Evolutionary conservation across 305 asterid species (phyloP).

Genomic region (Fraxinus xanthoxyloides): DNA sequence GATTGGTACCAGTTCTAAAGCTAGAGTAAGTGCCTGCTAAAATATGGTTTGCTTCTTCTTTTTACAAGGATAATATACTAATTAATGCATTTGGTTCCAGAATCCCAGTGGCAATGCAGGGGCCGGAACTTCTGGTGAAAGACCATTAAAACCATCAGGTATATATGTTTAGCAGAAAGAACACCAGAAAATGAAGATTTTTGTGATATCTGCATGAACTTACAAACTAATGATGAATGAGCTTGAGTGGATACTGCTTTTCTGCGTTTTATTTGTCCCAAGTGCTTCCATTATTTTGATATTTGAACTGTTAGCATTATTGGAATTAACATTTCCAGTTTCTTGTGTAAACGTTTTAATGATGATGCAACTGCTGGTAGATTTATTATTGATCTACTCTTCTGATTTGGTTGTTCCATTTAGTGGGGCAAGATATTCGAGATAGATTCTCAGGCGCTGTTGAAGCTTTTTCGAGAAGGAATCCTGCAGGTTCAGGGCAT

Average conservation of each 20-base stretch:
- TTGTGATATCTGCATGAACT: not conserved
- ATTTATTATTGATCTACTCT: constrained; percentile 11
- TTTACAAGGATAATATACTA: constrained; percentile 5
- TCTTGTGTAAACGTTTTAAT: not conserved
- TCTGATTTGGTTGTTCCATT: constrained; percentile 18
- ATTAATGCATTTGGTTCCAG: constrained; percentile 42
- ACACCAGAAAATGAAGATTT: not conserved
- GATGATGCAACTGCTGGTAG: not conserved
- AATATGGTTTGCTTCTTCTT: constrained; percentile 10
- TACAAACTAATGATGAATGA: not conserved
- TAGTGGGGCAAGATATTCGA: constrained; percentile 77
- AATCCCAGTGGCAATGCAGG: constrained; percentile 65
- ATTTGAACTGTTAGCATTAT: not conserved
- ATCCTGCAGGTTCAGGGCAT: constrained; percentile 56
- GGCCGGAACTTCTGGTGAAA: constrained; percentile 85
- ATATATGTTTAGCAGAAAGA: constrained; percentile 17
- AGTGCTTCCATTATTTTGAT: not conserved
- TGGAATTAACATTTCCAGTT: not conserved
- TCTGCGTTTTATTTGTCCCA: not conserved
- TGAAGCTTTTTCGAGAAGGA: constrained; percentile 82
- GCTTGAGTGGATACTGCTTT: not conserved
- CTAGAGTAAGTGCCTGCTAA: constrained; percentile 47
- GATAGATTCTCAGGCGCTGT: constrained; percentile 89
- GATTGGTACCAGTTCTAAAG: constrained; percentile 77
- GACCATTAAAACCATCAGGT: constrained; percentile 82